A percentile compares a stretch with the other conserved stretches of the same genome.
Evolutionary conservation across 2,329 filamentous ascomycete species (phyloP).

Genomic region (Nothopassalora personata): DNA sequence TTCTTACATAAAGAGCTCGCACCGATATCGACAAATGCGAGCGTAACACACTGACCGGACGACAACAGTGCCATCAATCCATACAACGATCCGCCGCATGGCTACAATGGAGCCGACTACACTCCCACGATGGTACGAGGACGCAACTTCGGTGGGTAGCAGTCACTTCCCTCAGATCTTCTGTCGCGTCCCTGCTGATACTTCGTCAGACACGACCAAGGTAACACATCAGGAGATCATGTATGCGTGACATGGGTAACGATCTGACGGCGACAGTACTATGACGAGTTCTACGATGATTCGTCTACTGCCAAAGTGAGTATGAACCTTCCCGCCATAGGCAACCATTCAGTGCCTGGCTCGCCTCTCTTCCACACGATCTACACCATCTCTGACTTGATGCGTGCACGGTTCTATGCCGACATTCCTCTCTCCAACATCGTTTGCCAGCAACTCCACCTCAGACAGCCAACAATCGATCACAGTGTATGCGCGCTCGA

Average conservation of each 20-base stretch:
- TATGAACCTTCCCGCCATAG: not conserved
- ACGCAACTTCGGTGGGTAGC: constrained; percentile 18
- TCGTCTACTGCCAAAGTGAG: constrained; percentile 25
- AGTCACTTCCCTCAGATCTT: not conserved
- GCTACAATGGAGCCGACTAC: constrained; percentile 8
- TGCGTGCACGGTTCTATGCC: too few species aligned
- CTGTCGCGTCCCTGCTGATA: too few species aligned
- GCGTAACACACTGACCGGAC: not conserved
- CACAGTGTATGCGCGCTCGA: constrained; percentile 45
- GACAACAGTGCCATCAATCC: constrained; percentile 9
- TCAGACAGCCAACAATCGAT: not conserved
- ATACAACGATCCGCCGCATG: constrained; percentile 16
- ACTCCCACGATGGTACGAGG: constrained; percentile 23
- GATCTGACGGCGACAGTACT: constrained; percentile 16
- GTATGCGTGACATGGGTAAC: not conserved
- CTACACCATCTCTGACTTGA: too few species aligned
- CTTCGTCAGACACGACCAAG: not conserved
- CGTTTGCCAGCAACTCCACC: not conserved
- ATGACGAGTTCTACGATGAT: constrained; percentile 31
- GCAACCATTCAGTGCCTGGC: not conserved
- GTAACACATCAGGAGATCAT: constrained; percentile 10
- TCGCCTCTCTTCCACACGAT: not conserved
- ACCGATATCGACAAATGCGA: not conserved
- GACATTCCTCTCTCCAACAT: not conserved
- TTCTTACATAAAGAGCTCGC: not conserved